Conservation (phyloP, 257 asterid genomes). For the Fraxinus excelsior region DNA sequence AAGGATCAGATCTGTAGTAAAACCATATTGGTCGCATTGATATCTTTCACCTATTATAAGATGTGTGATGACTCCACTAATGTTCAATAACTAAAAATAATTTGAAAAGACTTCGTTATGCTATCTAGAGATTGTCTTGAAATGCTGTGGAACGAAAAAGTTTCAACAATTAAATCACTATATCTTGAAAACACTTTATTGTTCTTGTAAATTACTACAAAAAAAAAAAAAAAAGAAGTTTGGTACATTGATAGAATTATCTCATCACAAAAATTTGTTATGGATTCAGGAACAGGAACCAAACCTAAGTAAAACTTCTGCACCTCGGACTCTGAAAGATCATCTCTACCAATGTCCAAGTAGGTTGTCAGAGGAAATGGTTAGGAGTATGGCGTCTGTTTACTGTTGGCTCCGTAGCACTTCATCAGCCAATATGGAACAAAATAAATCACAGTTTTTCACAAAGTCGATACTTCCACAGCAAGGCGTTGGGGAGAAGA, state of each 20-base stretch:
- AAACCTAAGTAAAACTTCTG: constrained; percentile 30
- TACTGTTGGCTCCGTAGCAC: constrained; percentile 58
- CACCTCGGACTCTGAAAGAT: constrained; percentile 52
- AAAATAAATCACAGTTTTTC: constrained; percentile 37
- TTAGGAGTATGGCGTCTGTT: constrained; percentile 61
- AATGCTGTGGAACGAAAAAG: not conserved
- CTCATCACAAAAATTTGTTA: not conserved
- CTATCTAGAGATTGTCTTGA: not conserved
- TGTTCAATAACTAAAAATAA: not conserved
- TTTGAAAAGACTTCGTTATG: not conserved
- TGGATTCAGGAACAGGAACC: constrained; percentile 33
- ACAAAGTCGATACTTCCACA: constrained; percentile 45
- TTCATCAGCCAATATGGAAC: constrained; percentile 33
- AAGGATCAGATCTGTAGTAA: not conserved
- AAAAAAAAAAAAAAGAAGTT: not conserved
- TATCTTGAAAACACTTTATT: not conserved
- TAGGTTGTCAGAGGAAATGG: constrained; percentile 70
- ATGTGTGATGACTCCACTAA: not conserved
- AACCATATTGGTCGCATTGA: not conserved
- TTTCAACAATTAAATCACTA: not conserved
- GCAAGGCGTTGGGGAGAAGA: constrained; percentile 35
- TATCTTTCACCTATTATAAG: not conserved
- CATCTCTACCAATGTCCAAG: constrained; percentile 68
- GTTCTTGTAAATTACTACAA: not conserved
- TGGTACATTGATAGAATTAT: not conserved